Conservation (phyloP, 2,329 filamentous ascomycete genomes). For the Cytospora piceicola region DNA sequence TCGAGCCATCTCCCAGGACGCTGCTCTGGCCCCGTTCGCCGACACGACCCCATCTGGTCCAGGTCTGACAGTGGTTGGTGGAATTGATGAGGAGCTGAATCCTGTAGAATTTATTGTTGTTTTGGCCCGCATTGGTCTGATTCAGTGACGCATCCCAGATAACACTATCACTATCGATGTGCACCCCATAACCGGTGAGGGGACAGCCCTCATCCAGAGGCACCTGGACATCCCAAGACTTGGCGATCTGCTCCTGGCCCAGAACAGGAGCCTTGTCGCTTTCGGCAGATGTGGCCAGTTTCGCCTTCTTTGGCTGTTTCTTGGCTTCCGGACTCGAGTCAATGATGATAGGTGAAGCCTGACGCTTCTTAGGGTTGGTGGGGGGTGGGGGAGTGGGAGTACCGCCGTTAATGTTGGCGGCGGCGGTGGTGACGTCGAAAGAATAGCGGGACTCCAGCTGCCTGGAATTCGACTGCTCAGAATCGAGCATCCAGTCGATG, state of each 20-base stretch:
- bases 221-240: constrained; percentile 50
- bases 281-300: constrained; percentile 36
- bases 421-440: constrained; percentile 29
- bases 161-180: constrained; percentile 65
- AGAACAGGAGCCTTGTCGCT: constrained; percentile 34
- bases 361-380: constrained; percentile 34
- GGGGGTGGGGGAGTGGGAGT: constrained; percentile 13
- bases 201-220: constrained; percentile 54
- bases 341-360: constrained; percentile 24
- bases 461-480: constrained; percentile 46
- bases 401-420: constrained; percentile 27
- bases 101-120: constrained; percentile 85
- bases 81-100: constrained; percentile 60
- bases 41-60: constrained; percentile 83
- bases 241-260: constrained; percentile 51
- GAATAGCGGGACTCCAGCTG: constrained; percentile 41
- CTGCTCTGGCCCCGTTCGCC: constrained; percentile 59
- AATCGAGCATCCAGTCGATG: constrained; percentile 66
- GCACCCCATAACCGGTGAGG: constrained; percentile 54
- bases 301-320: constrained; percentile 39
- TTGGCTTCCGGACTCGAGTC: constrained; percentile 26
- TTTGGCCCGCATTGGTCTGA: constrained; percentile 71
- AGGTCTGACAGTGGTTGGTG: constrained; percentile 57
- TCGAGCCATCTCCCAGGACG: constrained; percentile 45
- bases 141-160: constrained; percentile 83